These are phyloP conservation scores for Tetrapisispora iriomotensis DNA, from an alignment of 805 yeast genomes.

Conservation along the genomic window DNA sequence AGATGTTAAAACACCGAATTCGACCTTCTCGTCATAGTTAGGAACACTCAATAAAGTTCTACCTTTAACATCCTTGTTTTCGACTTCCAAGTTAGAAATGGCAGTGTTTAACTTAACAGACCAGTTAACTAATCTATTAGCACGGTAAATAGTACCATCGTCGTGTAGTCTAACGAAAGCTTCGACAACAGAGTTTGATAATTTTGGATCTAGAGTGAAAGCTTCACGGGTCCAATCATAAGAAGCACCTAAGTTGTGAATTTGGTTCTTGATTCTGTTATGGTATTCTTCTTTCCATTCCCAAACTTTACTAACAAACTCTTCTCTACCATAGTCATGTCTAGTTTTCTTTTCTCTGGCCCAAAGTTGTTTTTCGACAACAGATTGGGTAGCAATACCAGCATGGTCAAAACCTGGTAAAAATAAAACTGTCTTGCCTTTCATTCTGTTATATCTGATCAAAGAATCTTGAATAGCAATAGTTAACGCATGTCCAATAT, in stretches of 20 bases:
- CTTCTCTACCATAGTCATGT: constrained; percentile 92
- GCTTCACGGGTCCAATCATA: constrained; percentile 95
- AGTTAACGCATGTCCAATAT: constrained; percentile 96
- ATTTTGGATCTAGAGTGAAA: constrained; percentile 76
- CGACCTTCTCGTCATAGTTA: constrained; percentile 80
- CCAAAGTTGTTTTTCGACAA: constrained; percentile 94
- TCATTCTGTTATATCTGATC: constrained; percentile 92
- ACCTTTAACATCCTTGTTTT: constrained; percentile 79
- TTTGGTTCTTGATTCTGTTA: constrained; percentile 70
- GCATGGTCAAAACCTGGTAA: constrained; percentile 98
- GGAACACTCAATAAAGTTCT: constrained; percentile 77
- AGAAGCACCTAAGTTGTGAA: constrained; percentile 85
- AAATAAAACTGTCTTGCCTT: constrained; percentile 86
- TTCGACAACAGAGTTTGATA: constrained; percentile 74
- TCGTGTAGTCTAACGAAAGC: constrained; percentile 88
- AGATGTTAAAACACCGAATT: constrained; percentile 95
- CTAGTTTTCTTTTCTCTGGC: constrained; percentile 79
- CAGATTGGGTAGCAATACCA: constrained; percentile 97
- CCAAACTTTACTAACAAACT: constrained; percentile 83
- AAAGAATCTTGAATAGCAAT: constrained; percentile 90
- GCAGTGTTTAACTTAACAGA: constrained; percentile 91
- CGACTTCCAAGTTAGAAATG: constrained; percentile 91
- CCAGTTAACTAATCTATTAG: constrained; percentile 91
- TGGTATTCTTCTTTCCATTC: constrained; percentile 97
- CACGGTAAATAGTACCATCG: constrained; percentile 93